Percentiles rank a stretch among this genome's conserved stretches.
Conservation (phyloP, 2,329 filamentous ascomycete genomes). For the Colletotrichum tamarilloi region DNA sequence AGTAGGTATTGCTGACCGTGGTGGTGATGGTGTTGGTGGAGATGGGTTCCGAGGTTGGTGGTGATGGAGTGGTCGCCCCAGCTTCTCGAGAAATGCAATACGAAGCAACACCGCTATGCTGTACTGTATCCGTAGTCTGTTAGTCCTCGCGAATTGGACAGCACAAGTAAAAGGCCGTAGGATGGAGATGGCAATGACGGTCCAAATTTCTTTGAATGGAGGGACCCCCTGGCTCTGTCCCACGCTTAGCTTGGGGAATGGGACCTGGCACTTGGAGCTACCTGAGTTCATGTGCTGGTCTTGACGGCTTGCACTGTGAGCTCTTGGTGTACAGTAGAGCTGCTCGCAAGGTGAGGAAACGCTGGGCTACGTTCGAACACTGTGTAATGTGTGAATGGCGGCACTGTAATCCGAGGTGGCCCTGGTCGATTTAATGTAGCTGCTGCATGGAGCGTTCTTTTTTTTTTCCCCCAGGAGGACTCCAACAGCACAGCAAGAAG, state of each 20-base stretch:
- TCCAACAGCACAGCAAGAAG: background rate
- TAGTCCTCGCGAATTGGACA: constrained; percentile 29
- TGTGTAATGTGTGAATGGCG: background rate
- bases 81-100: background rate
- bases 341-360: background rate
- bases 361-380: constrained; percentile 10
- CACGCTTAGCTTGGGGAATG: background rate
- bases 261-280: background rate
- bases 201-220: constrained; percentile 35
- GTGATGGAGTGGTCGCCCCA: background rate
- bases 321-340: background rate
- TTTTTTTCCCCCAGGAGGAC: background rate
- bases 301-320: constrained; percentile 1
- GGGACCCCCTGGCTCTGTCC: constrained; percentile 27
- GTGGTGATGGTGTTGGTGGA: constrained; percentile 1
- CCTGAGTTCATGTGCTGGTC: background rate
- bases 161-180: constrained; percentile 4
- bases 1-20: background rate
- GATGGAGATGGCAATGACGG: constrained; percentile 25
- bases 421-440: constrained; percentile 12
- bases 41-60: background rate
- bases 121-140: background rate
- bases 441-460: constrained; percentile 12
- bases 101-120: background rate
- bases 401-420: background rate